phyloP scores from a whole-genome alignment of 305 asterid genomes.

The Rubia tinctorum region DNA sequence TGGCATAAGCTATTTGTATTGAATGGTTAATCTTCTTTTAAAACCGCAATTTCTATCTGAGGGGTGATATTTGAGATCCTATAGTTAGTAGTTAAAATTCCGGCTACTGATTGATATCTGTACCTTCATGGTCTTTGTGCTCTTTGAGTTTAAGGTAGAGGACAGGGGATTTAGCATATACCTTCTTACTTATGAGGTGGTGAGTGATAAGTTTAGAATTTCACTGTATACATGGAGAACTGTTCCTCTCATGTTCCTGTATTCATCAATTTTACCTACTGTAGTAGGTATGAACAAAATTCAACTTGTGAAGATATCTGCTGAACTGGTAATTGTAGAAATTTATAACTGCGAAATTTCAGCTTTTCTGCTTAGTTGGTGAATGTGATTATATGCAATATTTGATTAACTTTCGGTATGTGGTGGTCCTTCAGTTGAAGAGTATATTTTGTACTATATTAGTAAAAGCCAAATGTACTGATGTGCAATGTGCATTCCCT shows the following conservation, averaged over 20 bases:
- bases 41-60: not conserved
- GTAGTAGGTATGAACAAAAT: not conserved
- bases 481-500: too few relatives aligned
- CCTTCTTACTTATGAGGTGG: not conserved
- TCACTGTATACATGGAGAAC: not conserved
- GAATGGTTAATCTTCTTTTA: not conserved
- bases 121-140: not conserved
- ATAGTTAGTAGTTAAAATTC: not conserved
- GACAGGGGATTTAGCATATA: not conserved
- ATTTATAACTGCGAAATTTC: not conserved
- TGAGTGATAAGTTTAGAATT: not conserved
- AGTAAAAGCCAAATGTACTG: too few relatives aligned
- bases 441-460: too few relatives aligned
- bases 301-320: not conserved
- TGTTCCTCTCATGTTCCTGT: not conserved
- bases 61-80: not conserved
- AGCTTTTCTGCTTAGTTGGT: not conserved
- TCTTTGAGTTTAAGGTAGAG: not conserved
- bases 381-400: too few relatives aligned
- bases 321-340: not conserved
- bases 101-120: not conserved
- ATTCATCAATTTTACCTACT: not conserved
- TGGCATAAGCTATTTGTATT: not conserved
- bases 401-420: too few relatives aligned
- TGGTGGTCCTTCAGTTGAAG: too few relatives aligned